Percentiles rank a stretch among this genome's conserved stretches.
phyloP scores from a whole-genome alignment of 495 filamentous ascomycete genomes.

The Aspergillus saccharolyticus region DNA sequence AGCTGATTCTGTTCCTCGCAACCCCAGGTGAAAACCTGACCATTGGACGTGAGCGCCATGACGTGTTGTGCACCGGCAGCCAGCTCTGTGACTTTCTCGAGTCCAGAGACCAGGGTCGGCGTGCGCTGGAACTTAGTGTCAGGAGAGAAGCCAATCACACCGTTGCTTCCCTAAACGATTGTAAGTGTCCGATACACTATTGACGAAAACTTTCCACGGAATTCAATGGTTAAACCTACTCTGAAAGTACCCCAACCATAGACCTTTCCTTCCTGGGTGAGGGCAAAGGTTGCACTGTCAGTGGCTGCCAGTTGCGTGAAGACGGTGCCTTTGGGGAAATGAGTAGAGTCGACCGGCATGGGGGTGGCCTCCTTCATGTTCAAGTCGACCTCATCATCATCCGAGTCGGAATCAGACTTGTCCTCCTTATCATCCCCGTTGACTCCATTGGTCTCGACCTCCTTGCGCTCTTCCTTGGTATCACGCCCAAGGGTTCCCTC shows the following conservation, averaged over 20 bases:
- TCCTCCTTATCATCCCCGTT: slow-evolving; percentile 28
- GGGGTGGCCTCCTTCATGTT: slow-evolving; percentile 58
- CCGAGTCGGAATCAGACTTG: slow-evolving; percentile 26
- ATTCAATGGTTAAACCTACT: slow-evolving; percentile 33
- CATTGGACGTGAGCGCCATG: slow-evolving; percentile 60
- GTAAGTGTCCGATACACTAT: background rate
- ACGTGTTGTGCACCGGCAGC: slow-evolving; percentile 65
- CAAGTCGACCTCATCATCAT: slow-evolving; percentile 48
- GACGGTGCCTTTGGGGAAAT: slow-evolving; percentile 46
- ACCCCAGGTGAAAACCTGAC: slow-evolving; percentile 66
- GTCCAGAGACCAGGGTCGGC: slow-evolving; percentile 44
- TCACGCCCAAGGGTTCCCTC: slow-evolving; percentile 61
- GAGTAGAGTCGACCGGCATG: slow-evolving; percentile 34
- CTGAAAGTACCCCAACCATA: slow-evolving; percentile 71
- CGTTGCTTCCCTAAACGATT: slow-evolving; percentile 52
- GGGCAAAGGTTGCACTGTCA: slow-evolving; percentile 58
- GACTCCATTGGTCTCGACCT: slow-evolving; percentile 26
- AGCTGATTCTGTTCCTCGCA: slow-evolving; percentile 68
- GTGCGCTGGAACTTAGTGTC: slow-evolving; percentile 32
- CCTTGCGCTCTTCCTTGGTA: slow-evolving; percentile 49
- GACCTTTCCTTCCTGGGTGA: slow-evolving; percentile 60
- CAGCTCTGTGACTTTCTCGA: slow-evolving; percentile 60
- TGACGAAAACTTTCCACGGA: background rate
- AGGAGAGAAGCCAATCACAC: slow-evolving; percentile 62
- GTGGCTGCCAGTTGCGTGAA: slow-evolving; percentile 58